Conservation (phyloP, 2,329 filamentous ascomycete species). For the Zymoseptoria ardabiliae region DNA sequence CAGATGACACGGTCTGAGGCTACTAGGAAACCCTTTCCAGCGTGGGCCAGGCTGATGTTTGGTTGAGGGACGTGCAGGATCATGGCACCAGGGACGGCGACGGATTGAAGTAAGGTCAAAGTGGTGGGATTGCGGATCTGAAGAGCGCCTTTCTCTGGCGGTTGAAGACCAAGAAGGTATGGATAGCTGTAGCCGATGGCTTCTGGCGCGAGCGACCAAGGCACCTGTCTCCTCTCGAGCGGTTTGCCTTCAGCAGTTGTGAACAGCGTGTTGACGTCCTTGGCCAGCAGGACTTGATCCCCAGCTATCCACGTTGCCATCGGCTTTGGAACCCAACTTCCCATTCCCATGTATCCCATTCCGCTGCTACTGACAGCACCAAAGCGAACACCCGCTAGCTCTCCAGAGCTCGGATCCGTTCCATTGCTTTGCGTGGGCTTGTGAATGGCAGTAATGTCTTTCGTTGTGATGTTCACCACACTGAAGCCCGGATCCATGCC, state of each 20-base stretch:
- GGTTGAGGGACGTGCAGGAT: slow-evolving; percentile 88
- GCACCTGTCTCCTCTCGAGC: slow-evolving; percentile 78
- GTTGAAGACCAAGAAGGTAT: slow-evolving; percentile 80
- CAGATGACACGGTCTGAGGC: slow-evolving; percentile 86
- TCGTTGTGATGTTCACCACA: slow-evolving; percentile 73
- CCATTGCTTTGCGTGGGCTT: slow-evolving; percentile 21
- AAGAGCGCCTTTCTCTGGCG: slow-evolving; percentile 72
- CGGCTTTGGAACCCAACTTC: slow-evolving; percentile 83
- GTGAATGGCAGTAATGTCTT: slow-evolving; percentile 67
- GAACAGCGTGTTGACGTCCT: slow-evolving; percentile 93
- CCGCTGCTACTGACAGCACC: slow-evolving; percentile 75
- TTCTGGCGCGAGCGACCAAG: slow-evolving; percentile 82
- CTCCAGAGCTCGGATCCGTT: slow-evolving; percentile 46
- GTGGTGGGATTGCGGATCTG: slow-evolving; percentile 93
- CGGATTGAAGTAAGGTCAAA: slow-evolving; percentile 77
- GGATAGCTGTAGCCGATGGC: slow-evolving; percentile 94
- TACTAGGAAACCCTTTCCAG: slow-evolving; percentile 90
- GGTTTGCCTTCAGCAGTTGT: slow-evolving; percentile 77
- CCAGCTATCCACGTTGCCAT: slow-evolving; percentile 75
- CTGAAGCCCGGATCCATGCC: slow-evolving; percentile 90
- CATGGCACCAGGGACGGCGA: slow-evolving; percentile 71
- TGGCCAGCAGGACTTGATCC: slow-evolving; percentile 85
- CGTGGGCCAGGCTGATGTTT: slow-evolving; percentile 88
- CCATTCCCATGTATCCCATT: slow-evolving; percentile 96
- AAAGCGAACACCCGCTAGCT: slow-evolving; percentile 58